Conservation (phyloP, 1,284 basidiomycete genomes). For the Laetiporus sulphureus region DNA sequence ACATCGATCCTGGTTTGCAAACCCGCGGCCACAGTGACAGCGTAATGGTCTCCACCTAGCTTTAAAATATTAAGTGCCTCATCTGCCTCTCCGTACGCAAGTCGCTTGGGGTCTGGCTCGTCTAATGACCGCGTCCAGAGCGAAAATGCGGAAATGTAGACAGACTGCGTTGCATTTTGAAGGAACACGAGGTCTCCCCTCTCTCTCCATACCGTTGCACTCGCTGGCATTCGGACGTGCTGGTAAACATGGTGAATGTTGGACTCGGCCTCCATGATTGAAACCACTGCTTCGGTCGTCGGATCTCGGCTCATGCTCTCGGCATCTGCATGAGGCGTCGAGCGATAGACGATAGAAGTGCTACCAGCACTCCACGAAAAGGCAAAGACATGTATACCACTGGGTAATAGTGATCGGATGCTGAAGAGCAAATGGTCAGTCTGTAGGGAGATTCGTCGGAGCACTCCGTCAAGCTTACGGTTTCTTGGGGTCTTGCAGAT, state of each 20-base stretch:
- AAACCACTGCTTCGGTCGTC: slow-evolving; percentile 2
- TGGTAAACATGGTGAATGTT: background rate
- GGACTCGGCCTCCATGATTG: slow-evolving; percentile 1
- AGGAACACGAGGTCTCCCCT: slow-evolving; percentile 5
- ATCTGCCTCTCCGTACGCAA: slow-evolving; percentile 1
- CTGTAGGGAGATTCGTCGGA: too few relatives aligned
- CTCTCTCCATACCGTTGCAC: slow-evolving; percentile 3
- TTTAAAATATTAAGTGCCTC: slow-evolving; percentile 3
- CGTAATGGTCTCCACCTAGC: slow-evolving; percentile 2
- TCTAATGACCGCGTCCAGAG: slow-evolving; percentile 1
- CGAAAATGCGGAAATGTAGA: slow-evolving; percentile 1
- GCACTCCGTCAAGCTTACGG: background rate
- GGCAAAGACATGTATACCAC: slow-evolving; percentile 1
- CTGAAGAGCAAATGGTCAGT: too few relatives aligned
- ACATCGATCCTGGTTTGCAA: slow-evolving; percentile 5
- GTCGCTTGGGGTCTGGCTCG: background rate
- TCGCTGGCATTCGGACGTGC: background rate
- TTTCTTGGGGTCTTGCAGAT: background rate
- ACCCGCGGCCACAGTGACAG: slow-evolving; percentile 3
- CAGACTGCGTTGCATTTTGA: background rate
- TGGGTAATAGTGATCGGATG: background rate
- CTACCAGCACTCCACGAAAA: slow-evolving; percentile 6
- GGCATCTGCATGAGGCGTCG: slow-evolving; percentile 1
- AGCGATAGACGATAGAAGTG: slow-evolving; percentile 4
- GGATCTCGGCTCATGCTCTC: slow-evolving; percentile 1